Conservation (phyloP, 1,139 yeast species). For the Starmera stellimalicola region DNA sequence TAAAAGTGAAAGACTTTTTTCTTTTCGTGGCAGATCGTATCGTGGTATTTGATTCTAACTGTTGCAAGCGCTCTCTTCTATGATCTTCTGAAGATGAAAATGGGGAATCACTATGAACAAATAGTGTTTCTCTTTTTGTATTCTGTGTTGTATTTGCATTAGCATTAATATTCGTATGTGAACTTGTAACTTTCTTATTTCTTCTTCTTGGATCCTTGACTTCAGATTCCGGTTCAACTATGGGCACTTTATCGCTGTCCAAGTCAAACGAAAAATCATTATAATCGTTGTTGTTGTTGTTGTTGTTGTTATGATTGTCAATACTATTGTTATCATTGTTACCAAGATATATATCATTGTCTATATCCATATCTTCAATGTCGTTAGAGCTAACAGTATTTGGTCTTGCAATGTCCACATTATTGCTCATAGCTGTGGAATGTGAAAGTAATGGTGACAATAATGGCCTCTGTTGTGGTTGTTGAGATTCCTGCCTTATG, state of each 20-base stretch:
- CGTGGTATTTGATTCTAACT: constrained; percentile 15
- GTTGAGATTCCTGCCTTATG: too few relatives aligned
- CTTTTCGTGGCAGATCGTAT: constrained; percentile 10
- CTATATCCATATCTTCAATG: constrained; percentile 13
- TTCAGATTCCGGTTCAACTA: too few relatives aligned
- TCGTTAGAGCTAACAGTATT: constrained; percentile 13
- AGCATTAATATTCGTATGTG: too few relatives aligned
- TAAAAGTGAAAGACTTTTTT: too few relatives aligned
- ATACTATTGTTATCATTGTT: constrained; percentile 2
- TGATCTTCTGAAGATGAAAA: constrained; percentile 2
- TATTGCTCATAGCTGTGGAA: not conserved
- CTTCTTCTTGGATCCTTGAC: too few relatives aligned
- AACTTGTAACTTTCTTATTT: too few relatives aligned
- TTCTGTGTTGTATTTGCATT: not conserved
- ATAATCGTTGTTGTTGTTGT: not conserved
- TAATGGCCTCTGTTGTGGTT: constrained; percentile 9
- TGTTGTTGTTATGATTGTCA: constrained; percentile 2
- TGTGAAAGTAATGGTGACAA: constrained; percentile 10
- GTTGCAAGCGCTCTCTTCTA: constrained; percentile 8
- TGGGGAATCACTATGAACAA: constrained; percentile 3
- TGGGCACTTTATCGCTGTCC: too few relatives aligned
- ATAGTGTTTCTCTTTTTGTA: not conserved
- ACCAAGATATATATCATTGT: constrained; percentile 11
- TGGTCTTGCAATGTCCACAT: too few relatives aligned
- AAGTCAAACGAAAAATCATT: constrained; percentile 2